Percentiles rank a stretch among this genome's conserved stretches.
Conservation (phyloP, 495 filamentous ascomycete species). For the Entonaema liquescens region DNA sequence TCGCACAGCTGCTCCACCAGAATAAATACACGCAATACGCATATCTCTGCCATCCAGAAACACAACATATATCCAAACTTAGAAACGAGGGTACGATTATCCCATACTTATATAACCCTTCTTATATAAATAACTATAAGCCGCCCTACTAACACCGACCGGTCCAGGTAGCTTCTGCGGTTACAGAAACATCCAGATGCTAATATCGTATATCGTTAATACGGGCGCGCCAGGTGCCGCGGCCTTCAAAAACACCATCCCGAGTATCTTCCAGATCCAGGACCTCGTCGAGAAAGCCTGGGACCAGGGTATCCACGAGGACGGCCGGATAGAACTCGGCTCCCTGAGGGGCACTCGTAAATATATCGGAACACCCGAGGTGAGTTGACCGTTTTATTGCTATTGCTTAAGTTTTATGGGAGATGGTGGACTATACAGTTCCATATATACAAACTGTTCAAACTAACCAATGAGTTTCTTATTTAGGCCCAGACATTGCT, state of each 20-base stretch:
- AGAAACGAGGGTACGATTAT: slow-evolving; percentile 64
- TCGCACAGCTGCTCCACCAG: slow-evolving; percentile 74
- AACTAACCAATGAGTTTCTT: too few relatives aligned
- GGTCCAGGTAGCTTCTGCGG: slow-evolving; percentile 87
- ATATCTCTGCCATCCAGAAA: slow-evolving; percentile 80
- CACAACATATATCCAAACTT: slow-evolving; percentile 84
- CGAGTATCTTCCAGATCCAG: slow-evolving; percentile 84
- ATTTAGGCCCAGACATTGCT: slow-evolving; percentile 82
- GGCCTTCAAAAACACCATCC: slow-evolving; percentile 68
- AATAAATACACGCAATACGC: slow-evolving; percentile 71
- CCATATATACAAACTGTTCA: too few relatives aligned
- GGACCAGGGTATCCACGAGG: slow-evolving; percentile 82
- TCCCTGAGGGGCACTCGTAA: slow-evolving; percentile 89
- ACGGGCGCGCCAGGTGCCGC: slow-evolving; percentile 64
- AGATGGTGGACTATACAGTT: too few relatives aligned
- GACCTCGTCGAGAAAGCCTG: slow-evolving; percentile 90
- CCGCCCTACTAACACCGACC: neutral
- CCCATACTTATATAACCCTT: neutral
- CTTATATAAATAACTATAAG: neutral
- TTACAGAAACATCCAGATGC: slow-evolving; percentile 97
- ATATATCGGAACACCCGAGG: slow-evolving; percentile 95
- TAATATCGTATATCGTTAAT: slow-evolving; percentile 78
- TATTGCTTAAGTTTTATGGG: neutral
- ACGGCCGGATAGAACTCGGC: slow-evolving; percentile 82
- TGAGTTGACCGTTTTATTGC: slow-evolving; percentile 47